These are phyloP conservation scores for Aspergillus hortae DNA, from an alignment of 2,329 filamentous ascomycete genomes.

Conservation along the genomic window DNA sequence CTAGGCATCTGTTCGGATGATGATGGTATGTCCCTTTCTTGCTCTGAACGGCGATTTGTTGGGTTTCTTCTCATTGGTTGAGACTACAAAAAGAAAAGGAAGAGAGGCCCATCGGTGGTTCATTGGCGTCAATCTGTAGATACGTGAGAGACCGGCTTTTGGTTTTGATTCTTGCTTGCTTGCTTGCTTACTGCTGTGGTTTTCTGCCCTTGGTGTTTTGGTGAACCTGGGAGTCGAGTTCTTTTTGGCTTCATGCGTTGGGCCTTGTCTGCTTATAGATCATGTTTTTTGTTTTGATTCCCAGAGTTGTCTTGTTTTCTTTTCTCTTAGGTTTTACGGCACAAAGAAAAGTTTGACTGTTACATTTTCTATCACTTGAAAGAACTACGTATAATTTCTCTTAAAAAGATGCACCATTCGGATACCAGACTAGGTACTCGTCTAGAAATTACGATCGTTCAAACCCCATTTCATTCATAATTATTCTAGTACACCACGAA, in stretches of 20 bases:
- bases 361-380: neutral
- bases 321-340: constrained; percentile 3
- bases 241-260: constrained; percentile 8
- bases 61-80: too few species aligned
- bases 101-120: neutral
- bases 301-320: constrained; percentile 12
- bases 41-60: too few species aligned
- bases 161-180: constrained; percentile 8
- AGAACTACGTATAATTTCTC: too few species aligned
- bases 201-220: constrained; percentile 14
- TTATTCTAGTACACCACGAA: constrained; percentile 25
- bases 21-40: too few species aligned
- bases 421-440: too few species aligned
- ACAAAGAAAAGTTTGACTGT: neutral
- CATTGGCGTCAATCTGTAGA: constrained; percentile 16
- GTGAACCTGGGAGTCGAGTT: constrained; percentile 10
- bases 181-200: constrained; percentile 5
- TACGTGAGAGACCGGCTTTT: constrained; percentile 11
- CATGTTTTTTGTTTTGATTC: constrained; percentile 14
- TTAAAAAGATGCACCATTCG: too few species aligned
- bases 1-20: too few species aligned
- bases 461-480: constrained; percentile 6
- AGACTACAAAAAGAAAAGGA: constrained; percentile 1
- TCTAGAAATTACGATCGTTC: neutral
- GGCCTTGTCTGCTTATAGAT: constrained; percentile 25